These are phyloP conservation scores for Diphasiastrum complanatum DNA, from an alignment of 83 land plant species.

Conservation along the genomic window DNA sequence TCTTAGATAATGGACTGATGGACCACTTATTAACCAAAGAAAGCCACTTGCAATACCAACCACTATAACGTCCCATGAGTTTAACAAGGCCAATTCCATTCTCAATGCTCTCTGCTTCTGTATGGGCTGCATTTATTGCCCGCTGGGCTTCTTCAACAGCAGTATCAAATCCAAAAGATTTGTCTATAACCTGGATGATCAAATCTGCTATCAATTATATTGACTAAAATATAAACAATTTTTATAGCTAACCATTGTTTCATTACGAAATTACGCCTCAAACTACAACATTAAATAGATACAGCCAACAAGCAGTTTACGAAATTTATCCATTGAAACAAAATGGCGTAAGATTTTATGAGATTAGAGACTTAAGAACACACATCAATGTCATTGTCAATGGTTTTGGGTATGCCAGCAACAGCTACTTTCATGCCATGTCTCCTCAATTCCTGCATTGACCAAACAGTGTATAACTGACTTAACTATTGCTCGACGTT, in stretches of 20 bases:
- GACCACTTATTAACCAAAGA: background rate
- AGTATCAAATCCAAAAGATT: slow-evolving; percentile 86
- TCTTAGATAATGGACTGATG: too few relatives aligned
- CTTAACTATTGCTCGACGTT: too few relatives aligned
- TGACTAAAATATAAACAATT: background rate
- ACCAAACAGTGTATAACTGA: too few relatives aligned
- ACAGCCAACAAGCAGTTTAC: too few relatives aligned
- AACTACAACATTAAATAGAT: too few relatives aligned
- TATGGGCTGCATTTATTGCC: slow-evolving; percentile 83
- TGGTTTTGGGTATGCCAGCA: slow-evolving; percentile 80
- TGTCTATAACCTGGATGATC: slow-evolving; percentile 67
- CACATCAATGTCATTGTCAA: slow-evolving; percentile 78
- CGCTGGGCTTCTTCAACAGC: slow-evolving; percentile 91
- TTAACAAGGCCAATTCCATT: slow-evolving; percentile 86
- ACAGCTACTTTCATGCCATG: slow-evolving; percentile 61
- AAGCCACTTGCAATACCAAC: slow-evolving; percentile 27
- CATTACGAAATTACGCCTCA: too few relatives aligned
- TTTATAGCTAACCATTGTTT: background rate
- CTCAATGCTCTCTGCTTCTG: slow-evolving; percentile 70
- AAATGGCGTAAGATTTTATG: too few relatives aligned
- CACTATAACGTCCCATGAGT: slow-evolving; percentile 86
- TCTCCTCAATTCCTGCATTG: slow-evolving; percentile 36
- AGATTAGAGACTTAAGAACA: too few relatives aligned
- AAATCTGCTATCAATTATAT: background rate
- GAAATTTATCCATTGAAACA: too few relatives aligned